These are phyloP conservation scores for Chrysoporthe puriensis DNA, from an alignment of 2,329 filamentous ascomycete species.

Conservation along the genomic window DNA sequence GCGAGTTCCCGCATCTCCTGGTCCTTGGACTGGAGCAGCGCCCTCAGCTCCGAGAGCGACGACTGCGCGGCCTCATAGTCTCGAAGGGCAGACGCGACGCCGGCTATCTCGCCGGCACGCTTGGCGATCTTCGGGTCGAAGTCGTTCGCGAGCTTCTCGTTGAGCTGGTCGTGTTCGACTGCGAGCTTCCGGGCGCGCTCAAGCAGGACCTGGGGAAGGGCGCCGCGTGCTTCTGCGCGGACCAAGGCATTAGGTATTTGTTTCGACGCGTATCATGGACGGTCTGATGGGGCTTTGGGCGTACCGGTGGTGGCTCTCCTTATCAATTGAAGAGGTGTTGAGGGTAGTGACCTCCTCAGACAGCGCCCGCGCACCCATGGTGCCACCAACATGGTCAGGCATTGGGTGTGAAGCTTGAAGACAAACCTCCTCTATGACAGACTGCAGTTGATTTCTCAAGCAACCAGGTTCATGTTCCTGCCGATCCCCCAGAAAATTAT, in stretches of 20 bases:
- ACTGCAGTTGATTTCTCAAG: background rate
- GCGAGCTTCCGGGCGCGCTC: constrained; percentile 62
- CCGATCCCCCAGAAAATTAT: constrained; percentile 1
- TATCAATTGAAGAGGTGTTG: constrained; percentile 37
- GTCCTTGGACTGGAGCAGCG: constrained; percentile 56
- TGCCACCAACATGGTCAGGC: constrained; percentile 42
- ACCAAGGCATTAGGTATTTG: constrained; percentile 1
- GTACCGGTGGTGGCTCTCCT: constrained; percentile 52
- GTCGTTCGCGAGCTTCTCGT: constrained; percentile 50
- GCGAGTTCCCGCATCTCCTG: constrained; percentile 78
- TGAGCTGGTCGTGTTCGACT: constrained; percentile 61
- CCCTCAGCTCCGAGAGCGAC: constrained; percentile 57
- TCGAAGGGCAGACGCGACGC: constrained; percentile 59
- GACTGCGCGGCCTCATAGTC: constrained; percentile 61
- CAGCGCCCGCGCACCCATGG: constrained; percentile 60
- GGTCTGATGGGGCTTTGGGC: constrained; percentile 18
- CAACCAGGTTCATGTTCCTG: background rate
- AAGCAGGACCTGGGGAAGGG: constrained; percentile 59
- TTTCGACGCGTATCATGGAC: too few species aligned
- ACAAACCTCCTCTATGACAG: background rate
- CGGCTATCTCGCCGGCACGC: constrained; percentile 63
- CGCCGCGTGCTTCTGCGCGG: constrained; percentile 30
- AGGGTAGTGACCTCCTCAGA: constrained; percentile 42
- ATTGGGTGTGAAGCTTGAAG: constrained; percentile 19
- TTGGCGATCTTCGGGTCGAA: constrained; percentile 64